Percentiles rank a stretch among this genome's conserved stretches.
Conservation (phyloP, 1,284 basidiomycete genomes). For the Agroathelia rolfsii region DNA sequence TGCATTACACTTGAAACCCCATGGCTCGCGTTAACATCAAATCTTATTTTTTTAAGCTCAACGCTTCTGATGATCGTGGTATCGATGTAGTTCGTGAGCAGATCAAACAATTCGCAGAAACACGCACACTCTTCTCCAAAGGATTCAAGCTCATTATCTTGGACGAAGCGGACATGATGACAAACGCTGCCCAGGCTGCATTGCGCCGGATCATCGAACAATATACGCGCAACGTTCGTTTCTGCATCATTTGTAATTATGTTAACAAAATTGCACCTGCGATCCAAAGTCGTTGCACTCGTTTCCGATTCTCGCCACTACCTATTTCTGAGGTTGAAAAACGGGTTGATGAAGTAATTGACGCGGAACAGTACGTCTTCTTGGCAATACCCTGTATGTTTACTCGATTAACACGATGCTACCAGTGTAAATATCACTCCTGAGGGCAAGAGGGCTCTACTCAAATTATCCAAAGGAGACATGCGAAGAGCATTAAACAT, state of each 20-base stretch:
- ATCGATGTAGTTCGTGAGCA: slow-evolving; percentile 98
- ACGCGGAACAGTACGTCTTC: slow-evolving; percentile 68
- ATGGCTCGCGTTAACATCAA: slow-evolving; percentile 6
- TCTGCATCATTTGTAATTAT: slow-evolving; percentile 99
- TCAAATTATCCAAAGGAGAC: slow-evolving; percentile 92
- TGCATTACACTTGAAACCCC: not conserved
- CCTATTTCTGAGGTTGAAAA: slow-evolving; percentile 82
- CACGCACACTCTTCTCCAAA: slow-evolving; percentile 83
- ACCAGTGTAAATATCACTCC: slow-evolving; percentile 76
- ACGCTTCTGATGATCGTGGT: slow-evolving; percentile 95
- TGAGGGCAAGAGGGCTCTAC: slow-evolving; percentile 81
- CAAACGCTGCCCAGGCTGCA: slow-evolving; percentile 92
- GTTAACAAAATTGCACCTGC: slow-evolving; percentile 99
- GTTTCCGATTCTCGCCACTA: slow-evolving; percentile 95
- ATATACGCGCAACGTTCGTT: slow-evolving; percentile 96
- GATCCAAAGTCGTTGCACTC: slow-evolving; percentile 96
- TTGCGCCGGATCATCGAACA: slow-evolving; percentile 96
- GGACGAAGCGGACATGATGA: slow-evolving; percentile 99
- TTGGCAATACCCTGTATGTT: slow-evolving; percentile 4
- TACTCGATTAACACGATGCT: slow-evolving; percentile 1
- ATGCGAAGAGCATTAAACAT: slow-evolving; percentile 97
- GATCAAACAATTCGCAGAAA: slow-evolving; percentile 98
- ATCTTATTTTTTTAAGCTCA: slow-evolving; percentile 45
- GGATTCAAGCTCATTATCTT: slow-evolving; percentile 97
- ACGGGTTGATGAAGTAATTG: slow-evolving; percentile 72